Base-by-base conservation (phyloP, 768 basidiomycete genomes). In the Fibroporia radiculosa region DNA sequence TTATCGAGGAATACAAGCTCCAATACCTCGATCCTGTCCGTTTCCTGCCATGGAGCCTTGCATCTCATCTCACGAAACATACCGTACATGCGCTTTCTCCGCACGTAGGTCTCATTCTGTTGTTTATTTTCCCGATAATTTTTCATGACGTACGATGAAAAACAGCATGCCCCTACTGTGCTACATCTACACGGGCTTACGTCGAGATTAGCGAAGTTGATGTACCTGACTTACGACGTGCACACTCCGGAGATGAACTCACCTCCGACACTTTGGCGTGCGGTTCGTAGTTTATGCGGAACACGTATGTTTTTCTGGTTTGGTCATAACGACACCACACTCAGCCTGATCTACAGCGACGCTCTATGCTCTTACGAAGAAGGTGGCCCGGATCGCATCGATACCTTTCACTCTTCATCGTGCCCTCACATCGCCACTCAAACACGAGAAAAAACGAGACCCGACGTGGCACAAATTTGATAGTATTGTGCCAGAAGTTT, bases 1-100 rank as follows among this genome's bases (percentile, higher is more conserved):
- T 82, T 45, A 82, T 93, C 34, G 86, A 92, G 58, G 65, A 66
- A 25, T 82, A 86, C 56, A 69, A 79, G 27, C 69, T 96, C 31
- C 91, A 90, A 1, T 93, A 92, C 64, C 69, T 96, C 32, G 84
- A 91, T 52, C 73, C 78, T 25, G 62, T 78, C 25, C 74, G 76
- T 25, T 56, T 77, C 26, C 64, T 95, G 6, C 86, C 90, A 1
- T 49, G 47, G 25, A 67, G 64, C 14, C 75, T 93, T 73, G 69
- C 69, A 1, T 56, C 62, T 31, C 89, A 91, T 65, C 75, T 95
- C 40, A 84, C 82, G 24, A 83, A 82, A 62, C 75, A 86, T 48
- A 77, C 71, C 35, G 65, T 71, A 25, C 73, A 73, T 58, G 79
- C 82, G 22, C 65, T 91, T 51, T 82, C 82, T 36, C 88, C 89